Conservation (phyloP, 176 grass and related monocot species). For the Triticum aestivum region DNA sequence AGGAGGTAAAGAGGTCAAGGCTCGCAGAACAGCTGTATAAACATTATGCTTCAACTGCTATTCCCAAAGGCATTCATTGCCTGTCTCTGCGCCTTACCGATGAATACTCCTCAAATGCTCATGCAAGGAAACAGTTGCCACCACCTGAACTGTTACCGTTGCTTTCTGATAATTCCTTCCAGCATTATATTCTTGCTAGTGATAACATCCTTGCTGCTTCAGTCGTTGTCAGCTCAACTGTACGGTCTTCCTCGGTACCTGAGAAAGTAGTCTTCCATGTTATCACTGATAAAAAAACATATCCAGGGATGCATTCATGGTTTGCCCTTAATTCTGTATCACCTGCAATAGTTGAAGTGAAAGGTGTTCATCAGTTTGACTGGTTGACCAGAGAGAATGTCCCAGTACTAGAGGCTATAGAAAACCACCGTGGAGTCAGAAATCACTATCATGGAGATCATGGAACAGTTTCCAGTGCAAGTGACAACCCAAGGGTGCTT, state of each 20-base stretch:
- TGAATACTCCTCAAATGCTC: conserved; percentile 97
- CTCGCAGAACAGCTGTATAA: conserved; percentile 84
- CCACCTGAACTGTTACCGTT: conserved; percentile 87
- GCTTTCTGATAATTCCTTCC: conserved; percentile 82
- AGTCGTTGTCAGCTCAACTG: conserved; percentile 82
- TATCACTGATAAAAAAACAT: conserved; percentile 96
- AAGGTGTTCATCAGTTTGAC: conserved; percentile 92
- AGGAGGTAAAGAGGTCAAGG: conserved; percentile 73
- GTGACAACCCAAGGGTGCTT: conserved; percentile 73
- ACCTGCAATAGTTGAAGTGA: conserved; percentile 86
- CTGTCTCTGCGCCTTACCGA: conserved; percentile 88
- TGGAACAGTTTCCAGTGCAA: conserved; percentile 58
- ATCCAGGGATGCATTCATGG: conserved; percentile 97
- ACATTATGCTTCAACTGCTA: conserved; percentile 85
- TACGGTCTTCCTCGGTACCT: conserved; percentile 57
- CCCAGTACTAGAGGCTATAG: conserved; percentile 87
- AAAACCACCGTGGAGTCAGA: conserved; percentile 73
- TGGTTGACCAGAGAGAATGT: conserved; percentile 98
- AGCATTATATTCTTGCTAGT: conserved; percentile 84
- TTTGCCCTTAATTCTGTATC: conserved; percentile 92
- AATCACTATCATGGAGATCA: conserved; percentile 92
- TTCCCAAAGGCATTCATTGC: conserved; percentile 94
- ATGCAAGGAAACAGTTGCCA: conserved; percentile 90
- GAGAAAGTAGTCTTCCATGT: conserved; percentile 88
- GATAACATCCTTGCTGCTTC: conserved; percentile 94